phyloP scores from a whole-genome alignment of 345 rosid species.

The Carallia brachiata region DNA sequence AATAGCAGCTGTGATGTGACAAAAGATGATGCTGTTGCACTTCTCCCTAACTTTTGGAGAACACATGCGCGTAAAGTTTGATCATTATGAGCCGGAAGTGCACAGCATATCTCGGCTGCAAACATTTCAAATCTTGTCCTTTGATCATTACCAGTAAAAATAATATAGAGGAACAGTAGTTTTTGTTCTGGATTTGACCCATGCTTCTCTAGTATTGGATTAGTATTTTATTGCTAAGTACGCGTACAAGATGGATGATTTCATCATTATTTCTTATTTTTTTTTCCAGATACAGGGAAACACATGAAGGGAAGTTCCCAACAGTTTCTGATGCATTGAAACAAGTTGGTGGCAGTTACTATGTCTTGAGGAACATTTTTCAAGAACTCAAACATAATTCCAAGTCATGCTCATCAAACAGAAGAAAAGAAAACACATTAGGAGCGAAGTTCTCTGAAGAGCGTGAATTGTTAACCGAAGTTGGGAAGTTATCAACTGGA shows the following conservation, averaged over 20 bases:
- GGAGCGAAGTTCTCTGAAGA: constrained; percentile 6
- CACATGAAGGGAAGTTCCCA: constrained; percentile 47
- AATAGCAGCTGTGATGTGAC: no score
- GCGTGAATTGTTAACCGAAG: constrained; percentile 7
- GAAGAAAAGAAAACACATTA: constrained; percentile 4
- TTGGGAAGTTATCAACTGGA: neutral
- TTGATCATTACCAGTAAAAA: no score
- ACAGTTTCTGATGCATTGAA: constrained; percentile 14
- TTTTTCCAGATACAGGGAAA: constrained; percentile 38
- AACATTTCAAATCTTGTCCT: no score
- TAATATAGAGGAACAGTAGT: no score
- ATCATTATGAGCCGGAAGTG: no score
- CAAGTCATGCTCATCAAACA: constrained; percentile 21
- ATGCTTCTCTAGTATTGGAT: no score
- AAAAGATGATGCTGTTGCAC: no score
- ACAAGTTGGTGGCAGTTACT: constrained; percentile 46
- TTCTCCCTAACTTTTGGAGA: no score
- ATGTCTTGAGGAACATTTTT: constrained; percentile 30
- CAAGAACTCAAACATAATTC: constrained; percentile 39
- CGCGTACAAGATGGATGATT: neutral
- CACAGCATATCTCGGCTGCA: no score
- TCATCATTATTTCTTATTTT: neutral
- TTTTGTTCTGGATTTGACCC: no score
- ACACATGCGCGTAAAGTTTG: no score
- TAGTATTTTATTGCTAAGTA: no score